Evolutionary conservation across 129 eudicot species (phyloP).

Genomic region (Ambrosia artemisiifolia): DNA sequence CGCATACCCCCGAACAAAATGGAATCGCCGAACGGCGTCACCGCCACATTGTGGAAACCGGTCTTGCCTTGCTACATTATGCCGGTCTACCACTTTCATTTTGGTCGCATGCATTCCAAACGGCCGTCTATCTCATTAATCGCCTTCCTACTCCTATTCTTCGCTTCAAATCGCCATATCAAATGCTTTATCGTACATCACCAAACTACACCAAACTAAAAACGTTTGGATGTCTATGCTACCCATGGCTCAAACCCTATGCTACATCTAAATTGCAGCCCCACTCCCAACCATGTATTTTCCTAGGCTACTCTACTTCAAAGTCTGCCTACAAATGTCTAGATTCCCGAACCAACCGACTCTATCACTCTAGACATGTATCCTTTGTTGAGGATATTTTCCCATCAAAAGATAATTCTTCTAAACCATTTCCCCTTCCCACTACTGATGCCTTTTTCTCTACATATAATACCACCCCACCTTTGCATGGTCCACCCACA

Average conservation of each 20-base stretch:
- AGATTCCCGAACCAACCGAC: neutral
- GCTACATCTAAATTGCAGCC: slow-evolving; percentile 9
- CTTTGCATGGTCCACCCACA: too few relatives aligned
- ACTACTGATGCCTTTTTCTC: too few relatives aligned
- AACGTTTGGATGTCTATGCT: slow-evolving; percentile 4
- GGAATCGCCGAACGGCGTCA: slow-evolving; percentile 1
- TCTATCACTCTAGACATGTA: neutral
- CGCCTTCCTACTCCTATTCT: neutral
- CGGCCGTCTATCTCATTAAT: neutral
- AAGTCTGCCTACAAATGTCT: slow-evolving; percentile 9
- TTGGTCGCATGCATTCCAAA: neutral
- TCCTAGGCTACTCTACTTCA: neutral
- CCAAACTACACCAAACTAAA: slow-evolving; percentile 1
- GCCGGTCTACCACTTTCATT: neutral
- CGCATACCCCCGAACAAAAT: too few relatives aligned
- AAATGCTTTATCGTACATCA: neutral
- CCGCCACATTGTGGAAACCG: neutral
- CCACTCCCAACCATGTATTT: neutral
- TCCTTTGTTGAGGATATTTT: neutral
- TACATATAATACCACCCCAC: too few relatives aligned
- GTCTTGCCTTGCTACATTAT: neutral
- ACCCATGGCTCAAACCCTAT: slow-evolving; percentile 13
- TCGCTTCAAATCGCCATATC: neutral
- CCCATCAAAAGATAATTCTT: neutral
- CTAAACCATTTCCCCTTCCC: neutral